phyloP scores from a whole-genome alignment of 1,284 basidiomycete species.

The Flammula alnicola region DNA sequence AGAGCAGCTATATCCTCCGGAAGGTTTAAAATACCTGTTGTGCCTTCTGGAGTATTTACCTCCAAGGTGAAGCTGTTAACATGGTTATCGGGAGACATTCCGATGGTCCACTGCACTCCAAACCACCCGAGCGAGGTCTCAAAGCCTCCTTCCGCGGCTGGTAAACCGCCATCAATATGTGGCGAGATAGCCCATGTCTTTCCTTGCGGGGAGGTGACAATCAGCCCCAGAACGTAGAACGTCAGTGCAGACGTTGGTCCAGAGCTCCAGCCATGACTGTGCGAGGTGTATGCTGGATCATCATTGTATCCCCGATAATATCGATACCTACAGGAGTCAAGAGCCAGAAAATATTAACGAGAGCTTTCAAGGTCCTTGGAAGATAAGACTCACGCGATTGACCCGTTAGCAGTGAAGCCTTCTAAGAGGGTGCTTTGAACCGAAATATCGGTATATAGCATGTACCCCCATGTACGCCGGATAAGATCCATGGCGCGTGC shows the following conservation, averaged over 20 bases:
- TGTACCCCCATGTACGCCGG: slow-evolving; percentile 52
- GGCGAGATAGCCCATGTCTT: slow-evolving; percentile 44
- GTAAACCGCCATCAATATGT: slow-evolving; percentile 39
- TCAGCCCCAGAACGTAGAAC: slow-evolving; percentile 48
- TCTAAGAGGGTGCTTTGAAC: slow-evolving; percentile 53
- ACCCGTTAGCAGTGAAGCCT: slow-evolving; percentile 52
- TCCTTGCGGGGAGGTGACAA: slow-evolving; percentile 43
- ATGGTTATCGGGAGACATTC: no score
- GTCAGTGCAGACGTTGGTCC: slow-evolving; percentile 52
- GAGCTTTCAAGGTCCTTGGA: no score
- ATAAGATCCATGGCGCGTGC: slow-evolving; percentile 48
- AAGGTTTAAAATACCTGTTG: slow-evolving; percentile 16
- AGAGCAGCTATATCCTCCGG: neutral
- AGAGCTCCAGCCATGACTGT: slow-evolving; percentile 50
- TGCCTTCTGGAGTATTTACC: slow-evolving; percentile 31
- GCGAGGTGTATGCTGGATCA: slow-evolving; percentile 52
- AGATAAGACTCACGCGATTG: slow-evolving; percentile 45
- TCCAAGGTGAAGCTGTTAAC: slow-evolving; percentile 19
- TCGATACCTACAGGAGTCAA: slow-evolving; percentile 41
- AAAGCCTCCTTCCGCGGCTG: slow-evolving; percentile 46
- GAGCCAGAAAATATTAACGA: no score
- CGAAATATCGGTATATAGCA: slow-evolving; percentile 47
- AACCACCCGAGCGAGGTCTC: slow-evolving; percentile 49
- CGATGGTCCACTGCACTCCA: slow-evolving; percentile 41
- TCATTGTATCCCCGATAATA: slow-evolving; percentile 48